phyloP scores from a whole-genome alignment of 116 monocot species.

The Iris pallida region DNA sequence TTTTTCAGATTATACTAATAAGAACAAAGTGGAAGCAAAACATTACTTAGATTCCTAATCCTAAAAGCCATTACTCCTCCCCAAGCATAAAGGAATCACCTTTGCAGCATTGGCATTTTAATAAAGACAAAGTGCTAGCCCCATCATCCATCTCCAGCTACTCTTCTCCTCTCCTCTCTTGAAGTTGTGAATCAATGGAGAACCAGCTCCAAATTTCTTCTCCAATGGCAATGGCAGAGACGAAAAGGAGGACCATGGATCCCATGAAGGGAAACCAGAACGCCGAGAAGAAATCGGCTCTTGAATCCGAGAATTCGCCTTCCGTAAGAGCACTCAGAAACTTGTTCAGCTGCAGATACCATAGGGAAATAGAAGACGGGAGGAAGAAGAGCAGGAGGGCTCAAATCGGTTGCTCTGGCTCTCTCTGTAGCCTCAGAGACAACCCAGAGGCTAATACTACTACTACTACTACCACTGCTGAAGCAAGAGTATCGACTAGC shows the following conservation, averaged over 20 bases:
- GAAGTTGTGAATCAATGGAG: background rate
- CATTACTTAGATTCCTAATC: background rate
- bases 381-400: conserved; percentile 13
- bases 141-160: background rate
- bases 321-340: conserved; percentile 35
- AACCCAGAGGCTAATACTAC: conserved; percentile 2
- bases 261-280: conserved; percentile 11
- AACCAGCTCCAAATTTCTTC: conserved; percentile 1
- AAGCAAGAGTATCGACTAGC: conserved; percentile 10
- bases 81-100: conserved; percentile 1
- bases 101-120: background rate
- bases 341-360: conserved; percentile 33
- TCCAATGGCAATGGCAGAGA: conserved; percentile 31
- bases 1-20: no score
- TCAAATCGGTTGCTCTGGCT: conserved; percentile 14
- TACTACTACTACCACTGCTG: background rate
- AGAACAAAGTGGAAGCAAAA: no score
- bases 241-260: background rate
- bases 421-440: conserved; percentile 27
- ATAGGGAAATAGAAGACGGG: conserved; percentile 1
- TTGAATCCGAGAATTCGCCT: conserved; percentile 28
- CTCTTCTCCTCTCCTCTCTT: background rate
- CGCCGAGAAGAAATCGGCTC: background rate
- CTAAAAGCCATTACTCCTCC: background rate
- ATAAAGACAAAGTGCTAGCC: background rate